Conservation (phyloP, 768 basidiomycete genomes). For the Mycena indigotica region DNA sequence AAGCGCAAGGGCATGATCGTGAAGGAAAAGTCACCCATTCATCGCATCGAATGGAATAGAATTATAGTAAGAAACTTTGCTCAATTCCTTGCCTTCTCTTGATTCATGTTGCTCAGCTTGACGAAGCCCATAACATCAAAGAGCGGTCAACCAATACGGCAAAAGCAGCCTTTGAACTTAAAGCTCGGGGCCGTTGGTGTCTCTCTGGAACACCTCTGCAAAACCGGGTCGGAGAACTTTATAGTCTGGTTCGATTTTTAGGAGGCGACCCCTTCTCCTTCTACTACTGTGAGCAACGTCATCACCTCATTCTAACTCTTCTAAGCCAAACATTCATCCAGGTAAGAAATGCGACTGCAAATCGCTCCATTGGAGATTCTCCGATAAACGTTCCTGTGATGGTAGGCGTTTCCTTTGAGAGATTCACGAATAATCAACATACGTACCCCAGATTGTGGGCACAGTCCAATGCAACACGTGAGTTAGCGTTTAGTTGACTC, state of each 20-base stretch:
- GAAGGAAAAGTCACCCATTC: slow-evolving; percentile 86
- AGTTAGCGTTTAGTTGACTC: slow-evolving; percentile 34
- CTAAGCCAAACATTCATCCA: no score
- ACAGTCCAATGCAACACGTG: slow-evolving; percentile 85
- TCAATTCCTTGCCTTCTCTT: background rate
- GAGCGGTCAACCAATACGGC: slow-evolving; percentile 94
- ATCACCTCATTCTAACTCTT: slow-evolving; percentile 3
- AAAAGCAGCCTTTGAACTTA: slow-evolving; percentile 91
- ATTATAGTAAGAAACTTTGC: slow-evolving; percentile 56
- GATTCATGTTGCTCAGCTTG: slow-evolving; percentile 53
- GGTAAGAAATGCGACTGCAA: slow-evolving; percentile 94
- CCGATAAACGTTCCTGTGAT: slow-evolving; percentile 80
- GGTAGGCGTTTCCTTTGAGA: slow-evolving; percentile 44
- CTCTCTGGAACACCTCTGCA: slow-evolving; percentile 95
- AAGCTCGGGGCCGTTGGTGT: slow-evolving; percentile 87
- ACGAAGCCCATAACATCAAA: slow-evolving; percentile 98
- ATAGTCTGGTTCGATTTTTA: slow-evolving; percentile 89
- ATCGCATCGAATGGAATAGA: slow-evolving; percentile 83
- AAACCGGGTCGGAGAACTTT: slow-evolving; percentile 98
- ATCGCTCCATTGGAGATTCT: slow-evolving; percentile 92
- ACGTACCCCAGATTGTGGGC: slow-evolving; percentile 64
- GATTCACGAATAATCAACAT: background rate
- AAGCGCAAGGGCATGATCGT: slow-evolving; percentile 81
- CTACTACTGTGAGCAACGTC: slow-evolving; percentile 74
- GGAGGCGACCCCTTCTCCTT: slow-evolving; percentile 92